Conservation (phyloP, 2,329 filamentous ascomycete species). For the Pseudocercospora fijiensis region DNA sequence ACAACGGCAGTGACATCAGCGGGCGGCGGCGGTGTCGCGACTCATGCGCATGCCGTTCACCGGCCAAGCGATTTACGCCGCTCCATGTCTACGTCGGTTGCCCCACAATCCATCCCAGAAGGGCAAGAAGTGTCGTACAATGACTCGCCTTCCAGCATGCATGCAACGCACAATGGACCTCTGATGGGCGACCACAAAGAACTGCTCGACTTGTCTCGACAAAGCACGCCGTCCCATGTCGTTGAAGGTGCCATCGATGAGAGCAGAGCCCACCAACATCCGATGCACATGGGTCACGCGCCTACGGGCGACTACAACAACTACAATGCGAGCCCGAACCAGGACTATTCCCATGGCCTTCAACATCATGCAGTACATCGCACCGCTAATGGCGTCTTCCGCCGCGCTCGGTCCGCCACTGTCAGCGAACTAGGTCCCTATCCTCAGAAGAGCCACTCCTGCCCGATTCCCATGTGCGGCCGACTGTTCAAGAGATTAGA, state of each 20-base stretch:
- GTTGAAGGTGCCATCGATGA: constrained; percentile 74
- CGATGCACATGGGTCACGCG: constrained; percentile 57
- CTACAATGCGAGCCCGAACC: constrained; percentile 51
- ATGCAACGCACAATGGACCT: constrained; percentile 64
- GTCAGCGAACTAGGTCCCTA: constrained; percentile 96
- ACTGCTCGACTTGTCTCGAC: constrained; percentile 77
- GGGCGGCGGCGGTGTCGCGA: constrained; percentile 52
- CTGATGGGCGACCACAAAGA: constrained; percentile 75
- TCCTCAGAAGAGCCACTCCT: constrained; percentile 96
- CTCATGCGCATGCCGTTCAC: constrained; percentile 61
- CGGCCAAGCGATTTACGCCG: constrained; percentile 86
- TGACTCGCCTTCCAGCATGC: constrained; percentile 75
- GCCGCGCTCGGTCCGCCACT: constrained; percentile 88
- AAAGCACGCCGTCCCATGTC: constrained; percentile 83
- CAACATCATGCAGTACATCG: constrained; percentile 60
- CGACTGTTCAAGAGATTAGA: constrained; percentile 98
- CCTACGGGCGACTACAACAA: constrained; percentile 70
- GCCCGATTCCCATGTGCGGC: constrained; percentile 97
- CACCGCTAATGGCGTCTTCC: constrained; percentile 70
- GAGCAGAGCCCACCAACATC: constrained; percentile 46
- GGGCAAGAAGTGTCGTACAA: constrained; percentile 66
- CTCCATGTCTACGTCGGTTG: constrained; percentile 84
- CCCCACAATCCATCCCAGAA: constrained; percentile 60
- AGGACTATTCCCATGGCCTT: constrained; percentile 47
- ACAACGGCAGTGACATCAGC: constrained; percentile 50